These are phyloP conservation scores for Alternaria gansuensis DNA, from an alignment of 2,329 filamentous ascomycete genomes.

Conservation along the genomic window DNA sequence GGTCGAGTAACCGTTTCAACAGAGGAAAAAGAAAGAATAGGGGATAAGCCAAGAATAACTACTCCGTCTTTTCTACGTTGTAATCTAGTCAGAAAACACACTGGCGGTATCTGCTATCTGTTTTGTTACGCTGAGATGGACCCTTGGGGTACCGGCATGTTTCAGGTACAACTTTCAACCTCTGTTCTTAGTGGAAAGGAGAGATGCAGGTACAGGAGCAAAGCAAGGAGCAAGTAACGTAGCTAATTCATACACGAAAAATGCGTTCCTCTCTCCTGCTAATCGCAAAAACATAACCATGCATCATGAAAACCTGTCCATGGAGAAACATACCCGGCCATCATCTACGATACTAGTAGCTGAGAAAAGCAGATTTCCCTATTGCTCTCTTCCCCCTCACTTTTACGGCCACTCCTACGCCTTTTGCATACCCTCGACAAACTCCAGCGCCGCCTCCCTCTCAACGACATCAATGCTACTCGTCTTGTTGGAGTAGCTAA, in stretches of 20 bases:
- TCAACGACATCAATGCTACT: constrained; percentile 91
- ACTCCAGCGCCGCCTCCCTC: constrained; percentile 86
- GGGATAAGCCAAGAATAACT: no score
- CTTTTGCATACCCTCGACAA: constrained; percentile 84
- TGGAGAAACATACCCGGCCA: neutral
- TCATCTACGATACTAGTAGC: neutral
- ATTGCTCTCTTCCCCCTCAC: neutral
- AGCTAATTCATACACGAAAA: neutral
- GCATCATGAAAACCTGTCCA: neutral
- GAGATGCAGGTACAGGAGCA: neutral
- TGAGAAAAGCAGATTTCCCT: neutral
- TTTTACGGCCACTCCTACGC: neutral
- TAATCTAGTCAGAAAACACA: no score
- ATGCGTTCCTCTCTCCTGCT: neutral
- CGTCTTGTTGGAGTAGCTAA: constrained; percentile 90
- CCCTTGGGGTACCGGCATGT: no score
- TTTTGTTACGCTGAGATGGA: no score
- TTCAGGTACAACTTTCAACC: no score
- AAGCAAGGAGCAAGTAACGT: neutral
- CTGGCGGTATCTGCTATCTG: no score
- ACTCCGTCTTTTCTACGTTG: no score
- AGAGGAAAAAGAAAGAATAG: no score
- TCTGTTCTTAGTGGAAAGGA: neutral
- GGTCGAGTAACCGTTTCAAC: no score
- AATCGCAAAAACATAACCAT: neutral